Evolutionary conservation across 2,329 filamentous ascomycete genomes (phyloP).

Genomic region (Stachybotrys echinatus): DNA sequence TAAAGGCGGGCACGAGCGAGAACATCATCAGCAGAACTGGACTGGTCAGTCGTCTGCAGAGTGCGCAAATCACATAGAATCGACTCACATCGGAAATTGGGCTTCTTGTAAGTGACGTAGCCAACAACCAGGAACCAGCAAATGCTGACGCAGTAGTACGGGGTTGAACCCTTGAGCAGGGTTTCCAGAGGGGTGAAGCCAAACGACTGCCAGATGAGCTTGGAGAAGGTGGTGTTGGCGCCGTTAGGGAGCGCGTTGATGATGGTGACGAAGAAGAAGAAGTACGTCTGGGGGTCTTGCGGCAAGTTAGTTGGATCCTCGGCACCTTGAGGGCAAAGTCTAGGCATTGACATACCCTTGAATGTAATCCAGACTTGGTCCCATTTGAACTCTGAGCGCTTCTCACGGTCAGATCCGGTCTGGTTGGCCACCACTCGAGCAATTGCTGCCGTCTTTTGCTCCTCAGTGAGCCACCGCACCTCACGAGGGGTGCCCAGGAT

Average conservation of each 20-base stretch:
- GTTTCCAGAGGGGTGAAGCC: slow-evolving; percentile 25
- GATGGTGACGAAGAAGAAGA: slow-evolving; percentile 28
- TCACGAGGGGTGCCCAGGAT: slow-evolving; percentile 23
- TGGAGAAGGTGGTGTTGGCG: slow-evolving; percentile 24
- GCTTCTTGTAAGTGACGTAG: slow-evolving; percentile 16
- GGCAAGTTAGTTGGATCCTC: too few species aligned
- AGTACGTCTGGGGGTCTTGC: slow-evolving; percentile 25
- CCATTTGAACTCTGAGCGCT: slow-evolving; percentile 20
- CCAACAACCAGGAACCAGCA: slow-evolving; percentile 20
- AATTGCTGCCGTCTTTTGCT: slow-evolving; percentile 22
- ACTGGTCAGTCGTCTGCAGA: background rate
- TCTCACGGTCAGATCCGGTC: slow-evolving; percentile 18
- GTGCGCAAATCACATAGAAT: fast-evolving
- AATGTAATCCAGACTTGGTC: slow-evolving; percentile 20
- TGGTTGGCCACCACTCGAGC: slow-evolving; percentile 20
- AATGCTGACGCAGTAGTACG: slow-evolving; percentile 19
- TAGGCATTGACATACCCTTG: slow-evolving; percentile 13
- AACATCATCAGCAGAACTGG: slow-evolving; percentile 20
- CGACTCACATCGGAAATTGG: slow-evolving; percentile 20
- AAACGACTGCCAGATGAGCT: slow-evolving; percentile 24
- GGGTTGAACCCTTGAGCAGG: slow-evolving; percentile 22
- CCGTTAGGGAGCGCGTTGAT: slow-evolving; percentile 26
- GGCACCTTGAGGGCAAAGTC: too few species aligned
- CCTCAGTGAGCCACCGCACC: slow-evolving; percentile 20
- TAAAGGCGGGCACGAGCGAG: slow-evolving; percentile 22